These are phyloP conservation scores for Nicotiana paniculata DNA, from an alignment of 257 asterid species.

Conservation along the genomic window DNA sequence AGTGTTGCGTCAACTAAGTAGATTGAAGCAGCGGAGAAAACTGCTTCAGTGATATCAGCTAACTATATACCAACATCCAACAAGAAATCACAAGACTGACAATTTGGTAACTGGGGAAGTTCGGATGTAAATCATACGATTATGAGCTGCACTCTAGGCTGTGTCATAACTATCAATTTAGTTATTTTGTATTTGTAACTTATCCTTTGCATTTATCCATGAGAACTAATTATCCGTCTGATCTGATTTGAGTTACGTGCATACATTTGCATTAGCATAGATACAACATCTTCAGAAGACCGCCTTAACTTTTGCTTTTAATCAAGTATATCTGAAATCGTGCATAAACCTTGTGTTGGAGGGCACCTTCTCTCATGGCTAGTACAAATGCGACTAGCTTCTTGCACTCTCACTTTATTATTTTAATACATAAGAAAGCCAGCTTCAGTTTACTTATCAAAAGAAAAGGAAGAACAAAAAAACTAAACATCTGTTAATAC, in stretches of 20 bases:
- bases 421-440: background rate
- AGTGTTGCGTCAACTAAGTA: background rate
- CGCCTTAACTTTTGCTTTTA: background rate
- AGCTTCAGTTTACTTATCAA: too few species aligned
- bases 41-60: background rate
- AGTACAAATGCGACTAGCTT: background rate
- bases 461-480: too few species aligned
- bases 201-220: background rate
- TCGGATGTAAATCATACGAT: background rate
- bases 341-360: background rate
- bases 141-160: background rate
- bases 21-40: background rate
- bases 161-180: background rate
- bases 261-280: background rate
- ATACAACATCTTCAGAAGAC: background rate
- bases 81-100: background rate
- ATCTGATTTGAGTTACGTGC: background rate
- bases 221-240: background rate
- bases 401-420: background rate
- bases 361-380: background rate
- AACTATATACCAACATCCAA: background rate
- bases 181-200: background rate
- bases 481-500: too few species aligned
- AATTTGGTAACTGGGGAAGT: background rate
- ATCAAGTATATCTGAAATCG: background rate